Evolutionary conservation across 805 yeast species (phyloP).

Genomic region (Candida boidinii): DNA sequence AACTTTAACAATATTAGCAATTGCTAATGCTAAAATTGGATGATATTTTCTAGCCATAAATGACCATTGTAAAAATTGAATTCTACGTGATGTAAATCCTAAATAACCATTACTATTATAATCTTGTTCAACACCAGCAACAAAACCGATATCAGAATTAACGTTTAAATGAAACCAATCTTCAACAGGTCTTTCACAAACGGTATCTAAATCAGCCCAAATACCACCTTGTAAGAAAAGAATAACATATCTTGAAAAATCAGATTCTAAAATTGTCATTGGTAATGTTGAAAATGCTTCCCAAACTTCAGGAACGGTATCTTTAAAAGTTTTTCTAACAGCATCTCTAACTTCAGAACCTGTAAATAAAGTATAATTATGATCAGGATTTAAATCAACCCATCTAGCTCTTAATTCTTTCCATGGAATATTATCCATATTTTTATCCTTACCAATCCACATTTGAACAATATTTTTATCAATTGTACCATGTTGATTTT

Average conservation of each 20-base stretch:
- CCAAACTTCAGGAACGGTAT: conserved; percentile 61
- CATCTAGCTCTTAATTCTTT: conserved; percentile 46
- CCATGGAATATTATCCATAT: conserved; percentile 36
- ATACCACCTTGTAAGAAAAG: conserved; percentile 83
- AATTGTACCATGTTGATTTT: conserved; percentile 6
- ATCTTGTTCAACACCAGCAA: conserved; percentile 86
- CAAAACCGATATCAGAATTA: conserved; percentile 48
- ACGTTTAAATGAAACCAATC: conserved; percentile 43
- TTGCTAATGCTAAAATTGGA: conserved; percentile 69
- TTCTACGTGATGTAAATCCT: conserved; percentile 76
- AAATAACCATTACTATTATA: conserved; percentile 87
- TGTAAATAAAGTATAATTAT: conserved; percentile 59
- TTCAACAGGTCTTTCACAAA: conserved; percentile 54
- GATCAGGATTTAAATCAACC: conserved; percentile 47
- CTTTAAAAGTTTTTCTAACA: conserved; percentile 42
- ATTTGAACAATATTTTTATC: conserved; percentile 12
- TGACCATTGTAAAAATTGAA: conserved; percentile 94
- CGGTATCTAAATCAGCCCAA: conserved; percentile 81
- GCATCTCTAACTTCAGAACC: conserved; percentile 44
- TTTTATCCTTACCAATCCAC: conserved; percentile 10
- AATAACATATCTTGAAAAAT: conserved; percentile 78
- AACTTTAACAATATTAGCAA: conserved; percentile 64
- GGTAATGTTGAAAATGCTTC: conserved; percentile 72
- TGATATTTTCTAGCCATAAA: conserved; percentile 80
- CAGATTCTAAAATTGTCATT: conserved; percentile 70